Evolutionary conservation across 495 filamentous ascomycete species (phyloP), one percentile per base, ranked within the genome.

Genomic region (Neurospora sp.): DNA sequence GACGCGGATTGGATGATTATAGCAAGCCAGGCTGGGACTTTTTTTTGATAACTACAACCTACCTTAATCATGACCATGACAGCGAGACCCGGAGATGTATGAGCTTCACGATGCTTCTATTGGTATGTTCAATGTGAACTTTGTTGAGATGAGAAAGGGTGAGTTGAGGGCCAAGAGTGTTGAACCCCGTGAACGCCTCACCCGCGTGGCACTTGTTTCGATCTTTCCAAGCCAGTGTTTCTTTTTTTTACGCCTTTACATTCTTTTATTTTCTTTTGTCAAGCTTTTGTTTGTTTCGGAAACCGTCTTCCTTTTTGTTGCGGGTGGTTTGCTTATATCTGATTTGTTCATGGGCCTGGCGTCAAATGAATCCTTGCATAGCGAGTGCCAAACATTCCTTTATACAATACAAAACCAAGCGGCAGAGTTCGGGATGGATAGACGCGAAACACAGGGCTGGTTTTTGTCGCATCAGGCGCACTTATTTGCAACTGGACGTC

Each of bases 1-100:
- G 28, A 66, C 54, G 28, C 54, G 54, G 48, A 34, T 66, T 66
- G 54, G 54, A 66, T 66, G 54, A 66, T 31, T 62, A 66, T 66
- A 66, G 54, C 54, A 36, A 66, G 54, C 54, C 54, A 66, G 24
- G 24, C 15, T 17, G 28, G 28, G 24, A 66, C 13, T 9, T 62
- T 62, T 62, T 66, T 66, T 66, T 13, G 28, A 66, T 28, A 45
- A 2, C 54, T 62, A 66, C 28, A 9, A 34, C 54, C 54, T 66
- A 34, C 7, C 54, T 66, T 66, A 66, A 66, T 66, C 28, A 66
- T 66, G 15, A 4, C 28, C 54, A 34, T 66, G 54, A 19, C 28
- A 36, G 54, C 6, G 54, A 66, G 54, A 28, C 54, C 54, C 15
- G 54, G 28, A 66, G 28, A 19, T 31, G 9, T 2, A 10, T 24